Conservation (phyloP, 345 rosid species). For the Dipteronia dyeriana region DNA sequence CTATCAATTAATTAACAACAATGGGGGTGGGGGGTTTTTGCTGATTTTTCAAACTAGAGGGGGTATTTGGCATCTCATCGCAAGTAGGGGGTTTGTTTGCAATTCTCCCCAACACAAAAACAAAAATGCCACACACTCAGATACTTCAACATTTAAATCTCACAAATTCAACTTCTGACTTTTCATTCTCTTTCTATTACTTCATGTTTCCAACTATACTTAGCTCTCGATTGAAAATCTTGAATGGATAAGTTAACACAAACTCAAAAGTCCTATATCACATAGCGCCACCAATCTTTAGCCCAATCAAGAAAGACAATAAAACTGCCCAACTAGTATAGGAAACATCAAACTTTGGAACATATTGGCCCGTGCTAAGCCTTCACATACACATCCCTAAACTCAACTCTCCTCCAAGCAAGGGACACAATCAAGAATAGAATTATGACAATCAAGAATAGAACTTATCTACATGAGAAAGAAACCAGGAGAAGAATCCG, state of each 20-base stretch:
- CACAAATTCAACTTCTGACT: background rate
- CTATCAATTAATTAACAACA: too few relatives aligned
- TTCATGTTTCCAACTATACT: background rate
- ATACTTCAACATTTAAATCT: background rate
- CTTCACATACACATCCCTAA: background rate
- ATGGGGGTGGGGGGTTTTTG: too few relatives aligned
- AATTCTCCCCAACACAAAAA: too few relatives aligned
- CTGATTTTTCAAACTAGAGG: too few relatives aligned
- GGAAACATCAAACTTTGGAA: background rate
- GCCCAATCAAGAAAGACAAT: background rate
- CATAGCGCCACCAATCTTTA: background rate
- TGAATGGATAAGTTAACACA: background rate
- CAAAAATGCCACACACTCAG: background rate
- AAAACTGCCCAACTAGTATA: background rate
- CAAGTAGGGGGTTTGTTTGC: too few relatives aligned
- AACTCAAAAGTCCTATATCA: background rate
- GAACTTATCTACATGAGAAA: too few relatives aligned
- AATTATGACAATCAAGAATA: too few relatives aligned
- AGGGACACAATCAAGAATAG: background rate
- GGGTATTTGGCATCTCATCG: too few relatives aligned
- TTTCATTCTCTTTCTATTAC: background rate
- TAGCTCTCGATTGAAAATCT: background rate
- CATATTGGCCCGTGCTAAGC: background rate
- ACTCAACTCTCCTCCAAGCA: background rate
- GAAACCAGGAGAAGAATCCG: too few relatives aligned